Conservation (phyloP, 805 yeast genomes). For the Cyberlindnera americana region DNA sequence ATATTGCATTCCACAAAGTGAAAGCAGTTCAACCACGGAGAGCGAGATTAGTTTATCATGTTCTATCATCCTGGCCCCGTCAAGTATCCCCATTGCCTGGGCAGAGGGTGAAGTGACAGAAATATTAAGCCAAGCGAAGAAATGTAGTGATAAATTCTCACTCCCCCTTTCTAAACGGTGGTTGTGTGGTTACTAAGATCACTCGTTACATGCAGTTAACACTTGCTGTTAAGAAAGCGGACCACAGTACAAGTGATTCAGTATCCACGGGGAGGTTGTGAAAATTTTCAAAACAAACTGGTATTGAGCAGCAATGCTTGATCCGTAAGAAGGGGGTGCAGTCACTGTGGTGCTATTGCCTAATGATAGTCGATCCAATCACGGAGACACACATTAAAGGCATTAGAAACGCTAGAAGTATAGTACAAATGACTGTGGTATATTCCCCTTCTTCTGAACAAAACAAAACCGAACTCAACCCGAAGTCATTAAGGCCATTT, state of each 20-base stretch:
- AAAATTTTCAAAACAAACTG: slow-evolving; percentile 38
- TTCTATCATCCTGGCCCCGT: not conserved
- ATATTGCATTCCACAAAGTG: slow-evolving; percentile 18
- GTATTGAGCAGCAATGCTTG: slow-evolving; percentile 44
- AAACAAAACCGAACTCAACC: slow-evolving; percentile 25
- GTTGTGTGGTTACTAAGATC: slow-evolving; percentile 13
- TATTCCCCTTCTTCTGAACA: too few species aligned
- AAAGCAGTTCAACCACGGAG: slow-evolving; percentile 11
- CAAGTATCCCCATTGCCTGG: slow-evolving; percentile 4
- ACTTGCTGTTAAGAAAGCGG: not conserved
- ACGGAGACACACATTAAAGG: slow-evolving; percentile 9
- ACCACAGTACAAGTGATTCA: slow-evolving; percentile 15
- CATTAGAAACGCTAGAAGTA: not conserved
- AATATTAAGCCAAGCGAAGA: not conserved
- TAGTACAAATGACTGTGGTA: not conserved
- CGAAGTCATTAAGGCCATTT: slow-evolving; percentile 26
- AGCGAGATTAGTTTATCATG: not conserved
- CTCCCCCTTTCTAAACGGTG: slow-evolving; percentile 3
- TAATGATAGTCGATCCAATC: slow-evolving; percentile 13
- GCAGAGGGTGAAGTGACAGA: slow-evolving; percentile 6
- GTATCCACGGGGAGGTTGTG: slow-evolving; percentile 18
- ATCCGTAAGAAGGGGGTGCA: too few species aligned
- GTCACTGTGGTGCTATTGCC: too few species aligned
- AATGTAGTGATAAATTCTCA: not conserved
- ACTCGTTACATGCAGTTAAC: slow-evolving; percentile 10